Percentiles rank a stretch among this genome's conserved stretches.
phyloP scores from a whole-genome alignment of 2,329 filamentous ascomycete genomes.

The Scedosporium minutisporum region DNA sequence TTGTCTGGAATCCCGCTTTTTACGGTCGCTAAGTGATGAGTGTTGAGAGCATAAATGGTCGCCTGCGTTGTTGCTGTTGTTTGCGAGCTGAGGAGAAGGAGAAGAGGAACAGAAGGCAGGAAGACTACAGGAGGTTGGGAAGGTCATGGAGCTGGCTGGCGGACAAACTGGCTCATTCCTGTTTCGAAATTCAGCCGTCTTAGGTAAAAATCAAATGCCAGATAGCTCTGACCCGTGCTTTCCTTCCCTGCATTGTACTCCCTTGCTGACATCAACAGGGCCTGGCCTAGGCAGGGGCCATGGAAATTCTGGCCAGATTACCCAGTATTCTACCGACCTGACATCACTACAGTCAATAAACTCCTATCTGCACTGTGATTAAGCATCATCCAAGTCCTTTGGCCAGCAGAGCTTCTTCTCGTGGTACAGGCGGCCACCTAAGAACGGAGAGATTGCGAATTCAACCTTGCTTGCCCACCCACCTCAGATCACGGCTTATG shows the following conservation, averaged over 20 bases:
- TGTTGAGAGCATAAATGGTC: background rate
- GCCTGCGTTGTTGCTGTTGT: background rate
- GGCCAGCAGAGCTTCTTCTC: slow-evolving; percentile 3
- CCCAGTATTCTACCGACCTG: slow-evolving; percentile 3
- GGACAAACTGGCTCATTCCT: slow-evolving; percentile 4
- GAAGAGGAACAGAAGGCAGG: background rate
- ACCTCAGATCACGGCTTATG: background rate
- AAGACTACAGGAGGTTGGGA: background rate
- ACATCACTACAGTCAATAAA: slow-evolving; percentile 3
- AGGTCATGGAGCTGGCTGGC: background rate
- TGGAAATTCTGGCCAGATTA: background rate
- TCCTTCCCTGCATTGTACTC: background rate
- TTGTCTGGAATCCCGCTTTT: background rate
- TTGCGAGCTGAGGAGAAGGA: background rate
- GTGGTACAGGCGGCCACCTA: background rate
- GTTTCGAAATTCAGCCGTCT: slow-evolving; percentile 7
- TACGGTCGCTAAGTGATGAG: background rate
- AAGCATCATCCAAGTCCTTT: background rate
- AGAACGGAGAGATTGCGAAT: background rate
- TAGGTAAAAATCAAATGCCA: background rate
- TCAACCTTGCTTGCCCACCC: background rate
- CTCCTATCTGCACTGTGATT: background rate
- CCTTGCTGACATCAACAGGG: background rate
- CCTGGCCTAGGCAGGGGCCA: background rate
- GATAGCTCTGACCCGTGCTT: background rate